Percentiles rank a stretch among this genome's conserved stretches.
These are phyloP conservation scores for Phytophthora chlamydospora DNA, from an alignment of 352 stramenopile genomes.

Conservation along the genomic window DNA sequence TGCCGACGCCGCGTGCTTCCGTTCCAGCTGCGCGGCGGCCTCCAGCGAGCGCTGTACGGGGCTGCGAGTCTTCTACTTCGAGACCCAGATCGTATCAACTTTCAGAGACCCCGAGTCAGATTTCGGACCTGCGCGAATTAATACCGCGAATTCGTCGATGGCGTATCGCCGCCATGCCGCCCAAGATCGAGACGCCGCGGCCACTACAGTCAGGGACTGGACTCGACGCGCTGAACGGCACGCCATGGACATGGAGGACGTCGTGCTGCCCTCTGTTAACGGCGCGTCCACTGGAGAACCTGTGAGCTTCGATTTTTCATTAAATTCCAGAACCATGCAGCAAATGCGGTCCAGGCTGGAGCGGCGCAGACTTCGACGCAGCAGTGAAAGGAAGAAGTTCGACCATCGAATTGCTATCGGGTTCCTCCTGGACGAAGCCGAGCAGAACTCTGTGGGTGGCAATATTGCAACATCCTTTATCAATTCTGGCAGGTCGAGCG, in stretches of 20 bases:
- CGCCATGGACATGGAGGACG: conserved; percentile 33
- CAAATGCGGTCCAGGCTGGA: conserved; percentile 50
- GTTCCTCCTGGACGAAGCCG: conserved; percentile 42
- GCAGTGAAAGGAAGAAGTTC: conserved; percentile 40
- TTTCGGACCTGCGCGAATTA: conserved; percentile 25
- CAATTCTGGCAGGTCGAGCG: conserved; percentile 5
- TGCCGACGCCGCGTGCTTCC: conserved; percentile 63
- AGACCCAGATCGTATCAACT: conserved; percentile 57
- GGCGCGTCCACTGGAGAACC: neutral
- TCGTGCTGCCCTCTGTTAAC: conserved; percentile 13
- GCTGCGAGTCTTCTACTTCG: conserved; percentile 60
- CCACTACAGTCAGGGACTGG: conserved; percentile 14
- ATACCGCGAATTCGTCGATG: conserved; percentile 11
- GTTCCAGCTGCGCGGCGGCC: conserved; percentile 30
- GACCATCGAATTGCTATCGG: conserved; percentile 57
- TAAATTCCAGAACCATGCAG: conserved; percentile 46
- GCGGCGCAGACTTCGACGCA: conserved; percentile 39
- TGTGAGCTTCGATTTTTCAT: conserved; percentile 52
- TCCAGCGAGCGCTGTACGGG: conserved; percentile 5
- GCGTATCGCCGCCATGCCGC: conserved; percentile 8
- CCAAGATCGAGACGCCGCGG: conserved; percentile 9
- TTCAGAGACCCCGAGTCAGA: conserved; percentile 28
- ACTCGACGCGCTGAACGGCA: conserved; percentile 22
- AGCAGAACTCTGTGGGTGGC: conserved; percentile 3
- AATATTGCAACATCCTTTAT: conserved; percentile 5